These are phyloP conservation scores for Phaeophleospora eucalypticola DNA, from an alignment of 2,329 filamentous ascomycete genomes.

Conservation along the genomic window DNA sequence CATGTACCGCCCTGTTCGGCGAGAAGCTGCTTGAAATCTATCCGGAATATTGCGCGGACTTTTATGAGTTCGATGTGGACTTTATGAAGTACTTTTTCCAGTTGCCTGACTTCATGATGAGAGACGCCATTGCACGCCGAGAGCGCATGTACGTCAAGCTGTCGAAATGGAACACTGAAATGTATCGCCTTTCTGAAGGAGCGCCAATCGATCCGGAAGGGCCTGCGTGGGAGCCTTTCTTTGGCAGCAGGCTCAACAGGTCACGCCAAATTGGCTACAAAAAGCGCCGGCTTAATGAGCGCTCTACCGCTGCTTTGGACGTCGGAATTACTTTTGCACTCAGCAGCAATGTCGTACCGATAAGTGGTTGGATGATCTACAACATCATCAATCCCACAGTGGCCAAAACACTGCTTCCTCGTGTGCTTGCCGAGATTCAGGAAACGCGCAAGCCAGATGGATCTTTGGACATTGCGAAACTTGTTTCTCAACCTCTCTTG, in stretches of 20 bases:
- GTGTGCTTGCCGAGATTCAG: slow-evolving; percentile 28
- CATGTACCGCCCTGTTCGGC: slow-evolving; percentile 29
- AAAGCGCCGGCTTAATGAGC: slow-evolving; percentile 18
- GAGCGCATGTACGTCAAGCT: slow-evolving; percentile 26
- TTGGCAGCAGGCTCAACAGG: slow-evolving; percentile 29
- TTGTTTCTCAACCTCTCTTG: slow-evolving; percentile 30
- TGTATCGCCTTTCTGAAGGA: slow-evolving; percentile 23
- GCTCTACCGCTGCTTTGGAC: slow-evolving; percentile 25
- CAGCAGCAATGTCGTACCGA: slow-evolving; percentile 31
- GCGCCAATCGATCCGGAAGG: slow-evolving; percentile 25
- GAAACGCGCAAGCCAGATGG: slow-evolving; percentile 22
- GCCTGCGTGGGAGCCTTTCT: slow-evolving; percentile 26
- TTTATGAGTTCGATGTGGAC: slow-evolving; percentile 29
- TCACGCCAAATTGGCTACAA: slow-evolving; percentile 29
- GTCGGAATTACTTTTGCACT: slow-evolving; percentile 32
- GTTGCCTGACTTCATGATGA: slow-evolving; percentile 25
- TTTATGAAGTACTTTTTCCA: slow-evolving; percentile 31
- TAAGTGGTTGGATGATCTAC: slow-evolving; percentile 33
- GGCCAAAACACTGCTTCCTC: slow-evolving; percentile 21
- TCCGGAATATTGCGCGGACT: slow-evolving; percentile 28
- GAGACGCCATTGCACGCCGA: slow-evolving; percentile 20
- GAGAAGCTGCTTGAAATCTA: slow-evolving; percentile 28
- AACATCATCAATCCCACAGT: slow-evolving; percentile 28
- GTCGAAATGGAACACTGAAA: slow-evolving; percentile 25
- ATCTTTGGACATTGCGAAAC: slow-evolving; percentile 24